Percentiles rank a stretch among this genome's conserved stretches.
Conservation (phyloP, 2,329 filamentous ascomycete genomes). For the Ophiostoma angusticollis region DNA sequence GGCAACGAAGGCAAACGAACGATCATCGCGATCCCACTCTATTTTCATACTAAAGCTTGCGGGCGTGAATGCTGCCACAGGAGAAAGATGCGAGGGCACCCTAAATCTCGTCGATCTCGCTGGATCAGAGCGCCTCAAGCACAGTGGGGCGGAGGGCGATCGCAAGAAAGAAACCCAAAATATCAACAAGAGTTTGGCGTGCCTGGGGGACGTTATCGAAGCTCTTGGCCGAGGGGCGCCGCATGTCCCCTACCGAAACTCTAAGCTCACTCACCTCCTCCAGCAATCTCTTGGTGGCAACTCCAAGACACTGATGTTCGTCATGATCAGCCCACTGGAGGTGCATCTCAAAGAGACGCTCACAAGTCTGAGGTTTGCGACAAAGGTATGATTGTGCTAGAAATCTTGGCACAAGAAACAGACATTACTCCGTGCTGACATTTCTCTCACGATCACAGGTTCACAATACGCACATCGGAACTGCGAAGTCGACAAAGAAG, state of each 20-base stretch:
- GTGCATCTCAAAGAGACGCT: slow-evolving; percentile 84
- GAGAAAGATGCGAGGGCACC: slow-evolving; percentile 79
- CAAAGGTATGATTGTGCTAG: slow-evolving; percentile 58
- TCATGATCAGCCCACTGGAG: slow-evolving; percentile 91
- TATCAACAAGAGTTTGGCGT: slow-evolving; percentile 91
- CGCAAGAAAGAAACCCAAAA: slow-evolving; percentile 88
- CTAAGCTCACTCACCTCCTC: slow-evolving; percentile 88
- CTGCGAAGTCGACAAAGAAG: slow-evolving; percentile 64
- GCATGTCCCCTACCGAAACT: slow-evolving; percentile 91
- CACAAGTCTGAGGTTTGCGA: slow-evolving; percentile 90
- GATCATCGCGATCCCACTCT: slow-evolving; percentile 86
- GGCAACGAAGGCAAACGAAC: slow-evolving; percentile 93
- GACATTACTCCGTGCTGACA: slow-evolving; percentile 1
- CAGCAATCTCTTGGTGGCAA: slow-evolving; percentile 93
- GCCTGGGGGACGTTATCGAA: slow-evolving; percentile 86
- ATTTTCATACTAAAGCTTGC: slow-evolving; percentile 82
- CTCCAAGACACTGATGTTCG: slow-evolving; percentile 97
- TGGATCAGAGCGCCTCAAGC: slow-evolving; percentile 79
- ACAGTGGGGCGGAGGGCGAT: slow-evolving; percentile 75
- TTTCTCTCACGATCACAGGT: slow-evolving; percentile 32
- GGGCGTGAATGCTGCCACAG: slow-evolving; percentile 60
- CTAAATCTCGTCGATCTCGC: slow-evolving; percentile 93
- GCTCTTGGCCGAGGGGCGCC: slow-evolving; percentile 73
- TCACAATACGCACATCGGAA: slow-evolving; percentile 84
- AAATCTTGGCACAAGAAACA: neutral